A percentile compares a stretch with the other conserved stretches of the same genome.
Conservation (phyloP, 202 grass and related monocot species). For the Eragrostis tef region DNA sequence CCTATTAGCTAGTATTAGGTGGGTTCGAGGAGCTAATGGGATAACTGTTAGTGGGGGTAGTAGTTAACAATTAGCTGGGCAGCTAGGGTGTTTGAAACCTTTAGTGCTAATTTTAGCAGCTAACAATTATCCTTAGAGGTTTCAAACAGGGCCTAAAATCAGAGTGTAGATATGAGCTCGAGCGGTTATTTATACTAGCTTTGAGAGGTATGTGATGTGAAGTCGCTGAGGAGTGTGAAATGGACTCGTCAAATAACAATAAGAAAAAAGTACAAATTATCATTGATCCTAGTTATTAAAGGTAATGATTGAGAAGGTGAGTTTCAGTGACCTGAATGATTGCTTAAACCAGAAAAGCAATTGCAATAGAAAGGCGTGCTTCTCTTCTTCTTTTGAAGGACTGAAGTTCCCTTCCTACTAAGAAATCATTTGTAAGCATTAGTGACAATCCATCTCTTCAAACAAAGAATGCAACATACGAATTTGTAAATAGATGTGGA, state of each 20-base stretch:
- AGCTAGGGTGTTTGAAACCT: too few species aligned
- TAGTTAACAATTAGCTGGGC: too few species aligned
- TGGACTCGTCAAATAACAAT: background rate
- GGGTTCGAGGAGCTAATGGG: too few species aligned
- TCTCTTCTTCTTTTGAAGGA: constrained; percentile 84
- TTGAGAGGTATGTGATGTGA: background rate
- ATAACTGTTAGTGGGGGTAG: too few species aligned
- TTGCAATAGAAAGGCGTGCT: constrained; percentile 84
- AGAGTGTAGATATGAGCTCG: background rate
- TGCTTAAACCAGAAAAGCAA: constrained; percentile 99
- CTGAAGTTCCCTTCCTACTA: constrained; percentile 81
- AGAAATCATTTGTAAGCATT: constrained; percentile 49
- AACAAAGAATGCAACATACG: constrained; percentile 45
- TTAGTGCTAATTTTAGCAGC: too few species aligned
- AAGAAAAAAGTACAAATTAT: constrained; percentile 2
- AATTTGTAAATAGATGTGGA: constrained; percentile 7
- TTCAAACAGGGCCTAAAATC: background rate
- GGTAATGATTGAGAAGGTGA: constrained; percentile 33
- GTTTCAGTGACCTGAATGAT: constrained; percentile 84
- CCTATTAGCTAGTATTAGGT: too few species aligned
- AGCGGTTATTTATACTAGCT: background rate
- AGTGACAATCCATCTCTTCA: constrained; percentile 34
- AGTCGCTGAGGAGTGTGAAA: background rate
- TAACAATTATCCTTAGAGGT: too few species aligned
- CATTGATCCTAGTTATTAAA: background rate